Base-by-base conservation (phyloP, 495 filamentous ascomycete genomes). In the Friedmanniomyces simplex region DNA sequence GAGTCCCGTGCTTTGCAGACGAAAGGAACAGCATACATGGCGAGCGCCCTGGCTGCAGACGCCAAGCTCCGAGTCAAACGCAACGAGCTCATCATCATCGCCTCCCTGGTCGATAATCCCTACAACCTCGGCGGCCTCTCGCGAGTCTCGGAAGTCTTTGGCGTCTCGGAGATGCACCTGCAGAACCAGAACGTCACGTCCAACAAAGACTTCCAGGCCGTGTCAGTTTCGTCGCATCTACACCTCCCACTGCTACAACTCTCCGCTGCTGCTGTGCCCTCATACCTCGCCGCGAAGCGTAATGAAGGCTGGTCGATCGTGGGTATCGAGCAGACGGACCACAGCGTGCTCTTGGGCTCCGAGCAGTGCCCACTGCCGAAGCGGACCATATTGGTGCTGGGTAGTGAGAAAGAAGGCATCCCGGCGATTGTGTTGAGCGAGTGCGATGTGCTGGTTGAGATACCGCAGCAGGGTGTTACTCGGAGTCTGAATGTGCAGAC, bases 401-500 rank as follows among this genome's bases (percentile, higher is more conserved):
- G 76, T 0, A 74, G 72, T 50, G 76, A 78, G 63, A 73, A 66
- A 61, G 70, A 71, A 13, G 76, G 76, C 14, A 73, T 77, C 13
- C 73, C 73, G 16, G 69, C 63, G n/a, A 57, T 67, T 47, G 54
- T 78, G 32, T 55, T 78, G 20, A 61, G 50, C 13, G 73, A 75
- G 59, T 60, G 71, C 37, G 74, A 76, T 60, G 32, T 71, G 51
- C 75, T 75, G 58, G 73, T 78, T 2, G 76, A 78, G 66, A 76
- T 78, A 52, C 61, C 57, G 49, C 76, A 77, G 61, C 60, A 59
- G 47, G 76, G 76, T 0, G 66, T 74, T 21, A 77, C 76, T 22
- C 69, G 76, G 54, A 77, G 76, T 61, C 66, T 78, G 67, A 78
- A 78, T 63, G 76, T 78, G 45, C 76, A 78, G 63, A 77, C 74